Conservation (phyloP, 352 stramenopile genomes). For the Globisporangium alternatum region DNA sequence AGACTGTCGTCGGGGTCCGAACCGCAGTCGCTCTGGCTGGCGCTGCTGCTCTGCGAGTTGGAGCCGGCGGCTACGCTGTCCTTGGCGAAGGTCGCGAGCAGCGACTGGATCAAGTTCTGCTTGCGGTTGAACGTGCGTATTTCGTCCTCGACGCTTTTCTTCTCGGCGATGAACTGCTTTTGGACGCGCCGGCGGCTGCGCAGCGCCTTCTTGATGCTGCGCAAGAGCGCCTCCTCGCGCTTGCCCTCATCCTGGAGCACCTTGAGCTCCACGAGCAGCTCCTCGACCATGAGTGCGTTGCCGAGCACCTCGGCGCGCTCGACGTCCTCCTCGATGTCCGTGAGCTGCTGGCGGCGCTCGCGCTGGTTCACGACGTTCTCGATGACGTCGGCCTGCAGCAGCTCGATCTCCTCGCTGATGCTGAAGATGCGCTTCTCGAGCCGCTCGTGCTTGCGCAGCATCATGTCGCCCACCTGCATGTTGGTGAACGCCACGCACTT, state of each 20-base stretch:
- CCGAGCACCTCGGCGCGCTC: slow-evolving; percentile 52
- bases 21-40: slow-evolving; percentile 38
- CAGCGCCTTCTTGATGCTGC: slow-evolving; percentile 44
- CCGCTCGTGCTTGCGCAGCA: slow-evolving; percentile 47
- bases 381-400: slow-evolving; percentile 43
- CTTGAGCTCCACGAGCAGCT: slow-evolving; percentile 46
- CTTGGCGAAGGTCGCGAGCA: slow-evolving; percentile 45
- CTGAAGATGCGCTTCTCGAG: slow-evolving; percentile 37
- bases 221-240: slow-evolving; percentile 40
- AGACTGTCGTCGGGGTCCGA: slow-evolving; percentile 27
- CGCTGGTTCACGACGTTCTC: slow-evolving; percentile 53
- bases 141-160: slow-evolving; percentile 36
- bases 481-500: slow-evolving; percentile 62
- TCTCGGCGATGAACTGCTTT: slow-evolving; percentile 32
- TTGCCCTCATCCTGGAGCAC: slow-evolving; percentile 46
- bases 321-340: slow-evolving; percentile 51
- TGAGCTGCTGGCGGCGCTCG: slow-evolving; percentile 39
- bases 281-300: slow-evolving; percentile 42
- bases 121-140: slow-evolving; percentile 48
- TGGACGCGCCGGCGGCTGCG: slow-evolving; percentile 34
- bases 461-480: slow-evolving; percentile 58
- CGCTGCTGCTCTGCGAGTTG: slow-evolving; percentile 35
- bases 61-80: slow-evolving; percentile 17
- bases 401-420: slow-evolving; percentile 49
- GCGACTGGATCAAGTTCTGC: slow-evolving; percentile 58